A percentile compares a stretch with the other conserved stretches of the same genome.
Evolutionary conservation across 768 basidiomycete species (phyloP).

Genomic region (Auricularia sp.): DNA sequence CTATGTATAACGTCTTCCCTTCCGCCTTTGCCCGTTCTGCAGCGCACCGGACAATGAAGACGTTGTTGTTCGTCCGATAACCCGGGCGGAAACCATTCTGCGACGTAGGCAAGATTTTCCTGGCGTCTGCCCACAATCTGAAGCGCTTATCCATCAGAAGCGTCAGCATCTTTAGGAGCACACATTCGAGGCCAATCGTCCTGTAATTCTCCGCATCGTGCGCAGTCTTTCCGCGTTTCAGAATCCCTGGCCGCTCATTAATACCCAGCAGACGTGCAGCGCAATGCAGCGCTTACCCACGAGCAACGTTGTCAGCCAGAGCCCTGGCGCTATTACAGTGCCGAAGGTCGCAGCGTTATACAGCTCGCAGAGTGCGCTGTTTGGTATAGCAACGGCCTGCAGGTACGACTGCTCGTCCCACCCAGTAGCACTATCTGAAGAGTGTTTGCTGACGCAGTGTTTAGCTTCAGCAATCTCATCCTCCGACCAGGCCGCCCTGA

Average conservation of each 20-base stretch:
- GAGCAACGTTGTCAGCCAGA: conserved; percentile 11
- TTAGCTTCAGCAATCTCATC: background rate
- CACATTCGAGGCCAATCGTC: conserved; percentile 21
- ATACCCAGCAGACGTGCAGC: too few species aligned
- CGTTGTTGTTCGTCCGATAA: conserved; percentile 22
- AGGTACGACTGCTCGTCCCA: too few species aligned
- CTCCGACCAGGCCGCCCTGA: background rate
- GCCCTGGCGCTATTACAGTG: conserved; percentile 7
- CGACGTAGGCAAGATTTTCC: conserved; percentile 13
- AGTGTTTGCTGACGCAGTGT: background rate
- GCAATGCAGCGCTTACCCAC: conserved; percentile 10
- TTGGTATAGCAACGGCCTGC: too few species aligned
- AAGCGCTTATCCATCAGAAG: conserved; percentile 16
- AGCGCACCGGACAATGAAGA: conserved; percentile 12
- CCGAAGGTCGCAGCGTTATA: too few species aligned
- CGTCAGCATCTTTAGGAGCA: conserved; percentile 17
- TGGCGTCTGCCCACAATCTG: conserved; percentile 6
- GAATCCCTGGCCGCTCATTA: too few species aligned
- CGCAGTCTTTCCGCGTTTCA: conserved; percentile 13
- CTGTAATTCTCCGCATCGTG: conserved; percentile 16
- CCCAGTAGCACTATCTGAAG: too few species aligned
- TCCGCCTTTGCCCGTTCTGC: conserved; percentile 10
- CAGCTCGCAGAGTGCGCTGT: too few species aligned
- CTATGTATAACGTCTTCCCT: conserved; percentile 12
- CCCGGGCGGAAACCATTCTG: conserved; percentile 23